Evolutionary conservation across 148 eudicot genomes (phyloP), one percentile per base, ranked within the genome.

Genomic region (Nepenthes mirabilis): DNA sequence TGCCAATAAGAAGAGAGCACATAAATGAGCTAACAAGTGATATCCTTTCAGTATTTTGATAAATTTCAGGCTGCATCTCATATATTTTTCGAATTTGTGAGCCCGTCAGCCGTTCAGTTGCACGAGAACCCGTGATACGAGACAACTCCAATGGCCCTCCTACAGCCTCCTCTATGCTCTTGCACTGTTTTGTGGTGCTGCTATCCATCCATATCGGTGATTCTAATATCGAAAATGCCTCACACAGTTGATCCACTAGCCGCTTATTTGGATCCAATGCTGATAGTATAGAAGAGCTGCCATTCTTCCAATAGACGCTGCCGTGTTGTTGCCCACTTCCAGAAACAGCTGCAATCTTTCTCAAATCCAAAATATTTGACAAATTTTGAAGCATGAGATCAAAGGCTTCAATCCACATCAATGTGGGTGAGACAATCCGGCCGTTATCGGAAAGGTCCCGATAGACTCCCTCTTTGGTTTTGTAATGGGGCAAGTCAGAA

Each of bases 121-220:
- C 97, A 48, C 96, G 74, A 43, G 97, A 91, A 11, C 97, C 97
- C 12, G 93, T 81, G 32, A 91, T 74, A 59, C 75, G 75, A 36
- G 93, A 83, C 52, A 91, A 65, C 74, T 83, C 90, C 76, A 88
- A 37, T 23, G 83, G 81, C 57, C 96, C 96, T 47, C 97, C 97
- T 45, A 88, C 72, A 47, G 93, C 96, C 74, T 83, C 83, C 72
- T 91, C 96, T 55, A 91, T 82, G 33, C 73, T 84, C 67, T 60
- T 91, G 78, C 98, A 91, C 61, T 91, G 98, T 52, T 91, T 84
- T 6, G 96, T 88, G 3, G 91, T 85, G 76, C 91, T 80, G 54
- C 98, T 74, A 67, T 91, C 98, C 98, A 91, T 91, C 98, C 98
- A 91, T 64, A 88, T 77, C 0, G 98, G 96, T 1, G 95, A 88